Conservation (phyloP, 768 basidiomycete genomes). For the Mycena kentingensis region DNA sequence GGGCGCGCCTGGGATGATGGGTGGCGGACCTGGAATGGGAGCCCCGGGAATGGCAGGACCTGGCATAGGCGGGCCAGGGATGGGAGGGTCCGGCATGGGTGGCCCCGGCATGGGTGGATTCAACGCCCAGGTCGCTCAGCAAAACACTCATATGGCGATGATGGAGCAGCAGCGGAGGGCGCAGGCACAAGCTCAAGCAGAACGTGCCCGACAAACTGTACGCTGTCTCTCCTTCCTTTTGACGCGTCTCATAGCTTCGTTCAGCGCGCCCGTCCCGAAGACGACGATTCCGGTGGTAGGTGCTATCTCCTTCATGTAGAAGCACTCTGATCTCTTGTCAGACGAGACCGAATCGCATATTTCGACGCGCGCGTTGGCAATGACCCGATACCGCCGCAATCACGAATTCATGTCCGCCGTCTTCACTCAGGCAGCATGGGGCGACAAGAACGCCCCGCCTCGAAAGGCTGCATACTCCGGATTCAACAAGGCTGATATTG, state of each 20-base stretch:
- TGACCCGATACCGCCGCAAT: conserved; percentile 75
- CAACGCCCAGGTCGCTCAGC: conserved; percentile 60
- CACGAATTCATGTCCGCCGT: conserved; percentile 86
- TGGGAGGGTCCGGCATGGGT: conserved; percentile 26
- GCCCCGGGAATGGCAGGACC: too few relatives aligned
- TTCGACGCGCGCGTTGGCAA: conserved; percentile 69
- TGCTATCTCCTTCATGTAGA: neutral
- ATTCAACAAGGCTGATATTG: conserved; percentile 59
- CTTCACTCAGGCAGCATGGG: conserved; percentile 74
- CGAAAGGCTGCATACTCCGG: conserved; percentile 55
- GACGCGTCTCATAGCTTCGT: conserved; percentile 6
- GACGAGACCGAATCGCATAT: conserved; percentile 67
- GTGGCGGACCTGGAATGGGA: too few relatives aligned
- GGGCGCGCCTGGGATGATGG: conserved; percentile 26
- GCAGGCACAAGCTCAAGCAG: conserved; percentile 50
- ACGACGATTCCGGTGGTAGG: conserved; percentile 71
- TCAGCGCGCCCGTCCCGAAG: conserved; percentile 42
- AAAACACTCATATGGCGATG: conserved; percentile 71
- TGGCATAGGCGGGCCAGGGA: conserved; percentile 25
- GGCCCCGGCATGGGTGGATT: conserved; percentile 40
- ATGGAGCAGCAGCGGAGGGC: conserved; percentile 62
- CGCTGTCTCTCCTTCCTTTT: conserved; percentile 5
- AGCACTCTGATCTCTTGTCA: conserved; percentile 20
- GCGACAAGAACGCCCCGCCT: conserved; percentile 44
- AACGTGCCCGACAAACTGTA: conserved; percentile 37